Evolutionary conservation across 2,329 filamentous ascomycete genomes (phyloP).

Genomic region (Stemphylium beticola): DNA sequence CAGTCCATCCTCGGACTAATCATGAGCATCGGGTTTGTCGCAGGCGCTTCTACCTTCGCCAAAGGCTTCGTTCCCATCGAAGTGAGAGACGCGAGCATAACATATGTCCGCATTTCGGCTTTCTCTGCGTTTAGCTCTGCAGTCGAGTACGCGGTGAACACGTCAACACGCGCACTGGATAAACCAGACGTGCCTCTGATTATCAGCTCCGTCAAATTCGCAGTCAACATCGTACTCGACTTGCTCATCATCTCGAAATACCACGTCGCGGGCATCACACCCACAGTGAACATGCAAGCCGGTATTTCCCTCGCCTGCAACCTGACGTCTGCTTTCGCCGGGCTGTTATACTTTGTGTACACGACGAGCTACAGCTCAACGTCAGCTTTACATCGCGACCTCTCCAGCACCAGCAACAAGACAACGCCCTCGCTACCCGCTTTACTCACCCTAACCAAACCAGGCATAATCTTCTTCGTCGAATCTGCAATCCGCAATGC

Average conservation of each 20-base stretch:
- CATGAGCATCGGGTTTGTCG: constrained; percentile 65
- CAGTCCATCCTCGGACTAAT: constrained; percentile 64
- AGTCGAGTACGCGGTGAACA: constrained; percentile 67
- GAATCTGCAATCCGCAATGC: constrained; percentile 73
- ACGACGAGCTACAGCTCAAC: constrained; percentile 34
- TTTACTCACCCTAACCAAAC: constrained; percentile 60
- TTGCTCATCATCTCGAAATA: constrained; percentile 70
- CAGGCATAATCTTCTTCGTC: constrained; percentile 64
- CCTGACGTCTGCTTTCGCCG: constrained; percentile 46
- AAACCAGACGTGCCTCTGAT: constrained; percentile 71
- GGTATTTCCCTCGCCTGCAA: constrained; percentile 66
- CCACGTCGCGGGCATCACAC: constrained; percentile 61
- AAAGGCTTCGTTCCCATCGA: constrained; percentile 67
- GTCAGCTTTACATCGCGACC: constrained; percentile 21
- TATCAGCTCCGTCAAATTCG: constrained; percentile 68
- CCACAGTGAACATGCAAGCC: constrained; percentile 70
- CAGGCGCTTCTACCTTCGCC: constrained; percentile 62
- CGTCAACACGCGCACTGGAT: constrained; percentile 69
- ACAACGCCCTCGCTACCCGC: constrained; percentile 23
- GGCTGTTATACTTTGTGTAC: constrained; percentile 66
- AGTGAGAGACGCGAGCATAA: constrained; percentile 63
- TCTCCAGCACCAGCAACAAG: background rate
- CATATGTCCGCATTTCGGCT: constrained; percentile 68
- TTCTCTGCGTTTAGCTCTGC: constrained; percentile 68
- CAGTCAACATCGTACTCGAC: constrained; percentile 71